These are phyloP conservation scores for Batkoa obscura DNA, from an alignment of 371 early-diverging fungal species.

Conservation along the genomic window DNA sequence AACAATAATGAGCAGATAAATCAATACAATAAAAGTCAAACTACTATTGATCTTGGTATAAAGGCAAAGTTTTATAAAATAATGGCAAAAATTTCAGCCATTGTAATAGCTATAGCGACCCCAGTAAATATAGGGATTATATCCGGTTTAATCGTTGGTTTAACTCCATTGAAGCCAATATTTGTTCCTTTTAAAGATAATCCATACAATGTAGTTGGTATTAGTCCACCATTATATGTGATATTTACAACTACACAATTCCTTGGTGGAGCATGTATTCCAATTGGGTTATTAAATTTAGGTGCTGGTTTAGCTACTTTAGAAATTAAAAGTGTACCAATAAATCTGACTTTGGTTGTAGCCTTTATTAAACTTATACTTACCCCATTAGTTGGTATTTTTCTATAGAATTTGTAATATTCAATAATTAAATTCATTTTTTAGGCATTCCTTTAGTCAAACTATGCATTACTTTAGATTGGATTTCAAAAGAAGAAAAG, in stretches of 20 bases:
- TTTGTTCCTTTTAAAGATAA: constrained; percentile 12
- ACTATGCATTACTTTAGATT: constrained; percentile 7
- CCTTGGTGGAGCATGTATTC: constrained; percentile 25
- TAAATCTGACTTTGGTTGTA: constrained; percentile 10
- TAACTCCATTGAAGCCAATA: constrained; percentile 15
- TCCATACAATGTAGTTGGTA: constrained; percentile 9
- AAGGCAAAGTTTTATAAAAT: too few species aligned
- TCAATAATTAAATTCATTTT: background rate
- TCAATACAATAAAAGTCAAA: too few species aligned
- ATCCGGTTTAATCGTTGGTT: constrained; percentile 19
- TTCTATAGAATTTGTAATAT: too few species aligned
- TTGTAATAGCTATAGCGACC: too few species aligned
- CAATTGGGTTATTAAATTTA: constrained; percentile 23
- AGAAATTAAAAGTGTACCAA: constrained; percentile 15
- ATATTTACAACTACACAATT: constrained; percentile 18
- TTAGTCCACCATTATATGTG: constrained; percentile 20
- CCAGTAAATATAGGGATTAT: constrained; percentile 18
- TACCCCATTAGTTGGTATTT: constrained; percentile 20
- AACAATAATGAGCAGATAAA: too few species aligned
- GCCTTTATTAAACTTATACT: constrained; percentile 18
- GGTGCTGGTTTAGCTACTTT: constrained; percentile 31
- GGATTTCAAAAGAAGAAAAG: constrained; percentile 17
- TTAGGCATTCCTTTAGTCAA: background rate
- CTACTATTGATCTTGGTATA: too few species aligned
- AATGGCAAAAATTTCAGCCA: too few species aligned